Percentiles rank a stretch among this genome's conserved stretches.
Evolutionary conservation across 345 rosid species (phyloP).

Genomic region (Lepidium didymum): DNA sequence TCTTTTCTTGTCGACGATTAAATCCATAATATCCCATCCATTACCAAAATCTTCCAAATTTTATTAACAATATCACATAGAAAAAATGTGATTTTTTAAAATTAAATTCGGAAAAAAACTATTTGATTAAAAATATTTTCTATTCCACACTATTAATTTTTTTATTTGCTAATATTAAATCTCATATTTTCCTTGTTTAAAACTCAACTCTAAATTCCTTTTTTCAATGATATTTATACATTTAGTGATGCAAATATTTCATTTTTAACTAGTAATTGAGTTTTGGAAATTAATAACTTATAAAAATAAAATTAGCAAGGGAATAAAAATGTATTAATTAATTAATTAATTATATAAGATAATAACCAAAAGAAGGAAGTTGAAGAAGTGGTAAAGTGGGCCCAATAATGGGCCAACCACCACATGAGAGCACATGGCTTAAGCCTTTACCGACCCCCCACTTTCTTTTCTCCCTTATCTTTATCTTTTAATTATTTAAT

Average conservation of each 20-base stretch:
- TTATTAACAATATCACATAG: too few relatives aligned
- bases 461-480: slow-evolving; percentile 21
- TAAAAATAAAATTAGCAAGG: not conserved
- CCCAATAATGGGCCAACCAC: slow-evolving; percentile 30
- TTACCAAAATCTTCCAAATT: too few relatives aligned
- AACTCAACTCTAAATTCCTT: not conserved
- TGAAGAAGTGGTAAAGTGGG: slow-evolving; percentile 21
- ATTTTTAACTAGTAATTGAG: not conserved
- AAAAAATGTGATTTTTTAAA: too few relatives aligned
- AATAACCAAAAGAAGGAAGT: not conserved
- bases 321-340: not conserved
- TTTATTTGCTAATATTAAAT: not conserved
- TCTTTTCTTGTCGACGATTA: too few relatives aligned
- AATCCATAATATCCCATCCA: too few relatives aligned
- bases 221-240: too few relatives aligned
- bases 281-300: not conserved
- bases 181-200: not conserved
- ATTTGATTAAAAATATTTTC: too few relatives aligned
- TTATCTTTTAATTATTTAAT: slow-evolving; percentile 16
- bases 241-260: too few relatives aligned
- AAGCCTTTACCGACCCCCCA: slow-evolving; percentile 25
- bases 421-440: slow-evolving; percentile 41
- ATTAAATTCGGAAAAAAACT: too few relatives aligned
- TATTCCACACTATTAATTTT: slow-evolving; percentile 21
- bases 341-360: not conserved